Evolutionary conservation across 2,329 filamentous ascomycete genomes (phyloP), one percentile per base, ranked within the genome.

Genomic region (Claviceps sp.): DNA sequence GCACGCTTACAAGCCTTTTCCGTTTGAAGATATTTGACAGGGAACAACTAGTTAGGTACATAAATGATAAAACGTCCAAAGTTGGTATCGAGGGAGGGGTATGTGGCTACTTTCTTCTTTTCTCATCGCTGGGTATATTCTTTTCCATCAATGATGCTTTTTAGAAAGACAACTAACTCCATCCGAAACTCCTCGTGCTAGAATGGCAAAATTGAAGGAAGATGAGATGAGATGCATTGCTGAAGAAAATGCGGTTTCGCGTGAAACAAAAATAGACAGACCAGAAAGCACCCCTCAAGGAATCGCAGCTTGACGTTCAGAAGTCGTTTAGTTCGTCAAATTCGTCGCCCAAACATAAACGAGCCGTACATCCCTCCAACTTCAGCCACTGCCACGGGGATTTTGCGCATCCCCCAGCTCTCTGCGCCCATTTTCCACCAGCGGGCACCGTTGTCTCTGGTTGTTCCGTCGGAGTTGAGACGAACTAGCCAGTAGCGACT

Each of bases 341-440:
- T 65, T 62, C 76, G 75, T 58, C 77, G 70, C 61, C 77, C 77
- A 67, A 81, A 82, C 78, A 82, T 82, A 61, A 77, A 81, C 24
- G 72, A 77, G 22, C 93, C 93, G 63, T 97, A 96, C 63, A 95
- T 94, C 56, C 88, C 88, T 60, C 95, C 93, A 26, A 97, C 86
- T 66, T 97, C 91, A 50, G 90, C 88, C 62, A 82, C 81, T 26
- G 86, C 88, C 58, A 97, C 84, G n/a, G 91, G 94, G 43, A 97
- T 77, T 71, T 97, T 93, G 56, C 85, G 77, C 81, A 89, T 89
- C 40, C 87, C 87, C 87, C 87, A 91, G 70, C 82, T 86, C 59
- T 81, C 79, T 48, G 86, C 86, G 37, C 87, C 87, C 84, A 88
- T 85, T 72, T 93, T 93, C 87, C 87, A 93, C 60, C 72, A 70